Base-by-base conservation (phyloP, 352 stramenopile genomes). In the Phytophthora colocasiae region DNA sequence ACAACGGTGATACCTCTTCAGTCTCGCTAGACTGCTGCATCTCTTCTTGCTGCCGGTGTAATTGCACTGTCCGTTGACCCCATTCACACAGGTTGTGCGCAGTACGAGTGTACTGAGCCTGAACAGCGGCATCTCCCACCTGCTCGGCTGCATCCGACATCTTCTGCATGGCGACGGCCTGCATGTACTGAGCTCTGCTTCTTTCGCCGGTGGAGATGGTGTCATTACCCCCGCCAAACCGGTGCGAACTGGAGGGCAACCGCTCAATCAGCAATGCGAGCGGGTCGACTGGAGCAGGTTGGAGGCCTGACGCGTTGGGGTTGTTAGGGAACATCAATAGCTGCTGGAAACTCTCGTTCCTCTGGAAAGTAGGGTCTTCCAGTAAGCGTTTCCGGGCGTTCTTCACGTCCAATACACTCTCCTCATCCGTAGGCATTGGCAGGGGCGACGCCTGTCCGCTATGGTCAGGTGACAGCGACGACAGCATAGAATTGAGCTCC, bases 241-340 rank as follows among this genome's bases (percentile, higher is more conserved):
- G 44, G 19, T 29, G 29, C 26, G 50, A 38, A 3, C 57, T n/a
- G 12, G 36, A 40, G 9, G 73, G 73, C 38, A 87, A 61, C 7
- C 59, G 41, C 50, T 80, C 73, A 19, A 86, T 61, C 12, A 32
- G 49, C 12, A 50, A 52, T 26, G 39, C 49, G 19, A 87, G 71
- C 22, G 70, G 63, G 43, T 77, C 69, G 22, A 45, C 24, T 12
- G 11, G 46, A 47, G 48, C 41, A 32, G 52, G 22, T 36, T 46
- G 24, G 12, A 36, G 14, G 31, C 15, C 53, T 36, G 48, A 31
- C 6, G 63, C 14, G 6, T 31, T 43, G 14, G 65, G 36, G 32
- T 67, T 65, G n/a, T 67, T 75, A 12, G 69, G 44, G 40, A 84
- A 66, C 46, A 61, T 48, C 4, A 84, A 49, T 39, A 84, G 40